phyloP scores from a whole-genome alignment of 106 monocot genomes.

The Gastrodia elata region DNA sequence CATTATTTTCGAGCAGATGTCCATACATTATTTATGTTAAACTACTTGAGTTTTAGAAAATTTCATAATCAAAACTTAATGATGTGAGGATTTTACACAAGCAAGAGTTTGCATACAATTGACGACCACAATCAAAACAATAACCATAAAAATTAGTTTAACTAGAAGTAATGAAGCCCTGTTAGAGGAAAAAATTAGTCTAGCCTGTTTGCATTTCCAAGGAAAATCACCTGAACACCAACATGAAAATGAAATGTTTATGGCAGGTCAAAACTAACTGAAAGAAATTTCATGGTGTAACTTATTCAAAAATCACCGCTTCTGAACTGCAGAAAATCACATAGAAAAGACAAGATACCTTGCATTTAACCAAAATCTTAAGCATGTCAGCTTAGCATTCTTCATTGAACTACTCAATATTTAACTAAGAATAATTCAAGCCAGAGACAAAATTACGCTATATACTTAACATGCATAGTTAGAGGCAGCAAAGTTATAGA shows the following conservation, averaged over 20 bases:
- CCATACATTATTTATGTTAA: too few species aligned
- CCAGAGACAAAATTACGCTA: not conserved
- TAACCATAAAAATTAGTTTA: not conserved
- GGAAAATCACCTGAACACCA: not conserved
- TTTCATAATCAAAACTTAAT: not conserved
- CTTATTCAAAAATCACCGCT: not conserved
- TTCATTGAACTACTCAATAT: not conserved
- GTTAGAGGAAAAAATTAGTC: not conserved
- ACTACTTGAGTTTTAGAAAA: not conserved
- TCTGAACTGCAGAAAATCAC: not conserved
- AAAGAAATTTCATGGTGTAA: not conserved
- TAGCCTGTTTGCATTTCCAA: not conserved
- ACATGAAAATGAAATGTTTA: not conserved
- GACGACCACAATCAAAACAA: not conserved
- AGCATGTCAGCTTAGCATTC: not conserved
- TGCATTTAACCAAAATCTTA: not conserved
- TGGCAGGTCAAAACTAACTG: not conserved
- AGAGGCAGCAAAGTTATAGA: not conserved
- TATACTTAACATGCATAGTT: not conserved
- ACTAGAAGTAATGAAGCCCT: slow-evolving; percentile 1
- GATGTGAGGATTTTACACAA: not conserved
- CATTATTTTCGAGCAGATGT: too few species aligned
- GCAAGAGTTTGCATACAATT: not conserved
- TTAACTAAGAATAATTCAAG: not conserved
- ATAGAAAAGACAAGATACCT: not conserved